These are phyloP conservation scores for Globisporangium cederbergense DNA, from an alignment of 352 stramenopile species.

Conservation along the genomic window DNA sequence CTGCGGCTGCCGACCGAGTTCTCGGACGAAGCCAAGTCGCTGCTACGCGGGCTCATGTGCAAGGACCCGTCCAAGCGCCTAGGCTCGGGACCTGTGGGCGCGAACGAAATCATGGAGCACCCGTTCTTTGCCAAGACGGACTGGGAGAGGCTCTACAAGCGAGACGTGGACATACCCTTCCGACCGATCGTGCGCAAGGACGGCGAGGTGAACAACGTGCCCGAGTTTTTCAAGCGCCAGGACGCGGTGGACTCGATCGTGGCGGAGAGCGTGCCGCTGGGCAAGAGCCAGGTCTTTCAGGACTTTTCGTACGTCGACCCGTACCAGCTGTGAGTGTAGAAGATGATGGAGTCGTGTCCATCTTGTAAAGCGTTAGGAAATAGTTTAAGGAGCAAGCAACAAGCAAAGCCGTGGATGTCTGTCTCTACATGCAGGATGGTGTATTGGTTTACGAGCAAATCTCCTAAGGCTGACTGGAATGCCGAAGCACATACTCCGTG, in stretches of 20 bases:
- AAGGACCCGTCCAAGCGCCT: constrained; percentile 76
- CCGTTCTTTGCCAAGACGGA: constrained; percentile 76
- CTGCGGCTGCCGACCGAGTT: constrained; percentile 72
- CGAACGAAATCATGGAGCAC: constrained; percentile 82
- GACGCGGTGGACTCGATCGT: constrained; percentile 72
- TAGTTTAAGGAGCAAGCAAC: background rate
- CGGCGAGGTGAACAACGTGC: constrained; percentile 72
- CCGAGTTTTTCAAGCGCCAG: constrained; percentile 80
- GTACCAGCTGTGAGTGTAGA: constrained; percentile 41
- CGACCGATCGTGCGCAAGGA: constrained; percentile 64
- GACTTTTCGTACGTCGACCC: constrained; percentile 80
- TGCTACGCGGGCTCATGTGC: constrained; percentile 70
- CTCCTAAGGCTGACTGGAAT: background rate
- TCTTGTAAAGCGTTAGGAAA: constrained; percentile 5
- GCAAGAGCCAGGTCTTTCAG: constrained; percentile 69
- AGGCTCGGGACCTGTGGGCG: constrained; percentile 60
- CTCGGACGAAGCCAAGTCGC: constrained; percentile 66
- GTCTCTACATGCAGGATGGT: background rate
- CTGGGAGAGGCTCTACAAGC: constrained; percentile 80
- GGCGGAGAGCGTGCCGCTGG: constrained; percentile 43
- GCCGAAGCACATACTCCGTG: background rate
- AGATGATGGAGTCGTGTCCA: background rate
- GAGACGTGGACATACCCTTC: constrained; percentile 64
- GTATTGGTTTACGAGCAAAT: background rate
- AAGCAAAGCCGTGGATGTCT: background rate